Conservation (phyloP, 1,284 basidiomycete genomes). For the Pyrrhoderma noxium region DNA sequence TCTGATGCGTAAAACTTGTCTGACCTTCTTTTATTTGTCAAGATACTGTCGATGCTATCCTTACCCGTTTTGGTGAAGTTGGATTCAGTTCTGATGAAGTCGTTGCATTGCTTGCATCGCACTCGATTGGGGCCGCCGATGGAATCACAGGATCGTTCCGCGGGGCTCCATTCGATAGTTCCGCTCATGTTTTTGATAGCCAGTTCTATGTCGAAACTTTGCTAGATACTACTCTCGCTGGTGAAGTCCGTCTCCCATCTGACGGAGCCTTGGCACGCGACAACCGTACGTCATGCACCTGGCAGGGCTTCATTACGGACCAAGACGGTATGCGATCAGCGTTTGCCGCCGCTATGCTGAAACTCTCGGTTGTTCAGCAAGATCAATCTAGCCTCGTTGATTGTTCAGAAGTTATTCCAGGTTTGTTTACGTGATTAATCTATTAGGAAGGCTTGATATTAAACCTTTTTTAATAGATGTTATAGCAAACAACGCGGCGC, state of each 20-base stretch:
- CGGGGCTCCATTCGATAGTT: slow-evolving; percentile 35
- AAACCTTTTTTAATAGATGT: background rate
- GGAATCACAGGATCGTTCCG: slow-evolving; percentile 26
- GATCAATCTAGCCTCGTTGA: slow-evolving; percentile 14
- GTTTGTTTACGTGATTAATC: background rate
- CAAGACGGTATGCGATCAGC: slow-evolving; percentile 28
- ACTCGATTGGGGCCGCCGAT: slow-evolving; percentile 33
- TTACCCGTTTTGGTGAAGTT: slow-evolving; percentile 34
- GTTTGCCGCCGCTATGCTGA: slow-evolving; percentile 26
- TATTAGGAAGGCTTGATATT: background rate
- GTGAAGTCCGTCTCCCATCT: slow-evolving; percentile 37
- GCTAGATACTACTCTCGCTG: slow-evolving; percentile 22
- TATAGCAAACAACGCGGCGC: background rate
- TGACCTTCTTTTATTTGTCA: background rate
- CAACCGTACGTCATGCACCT: slow-evolving; percentile 29
- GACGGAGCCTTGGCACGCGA: slow-evolving; percentile 28
- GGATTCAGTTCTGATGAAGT: slow-evolving; percentile 34
- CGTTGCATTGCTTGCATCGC: slow-evolving; percentile 36
- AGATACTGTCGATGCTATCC: slow-evolving; percentile 33
- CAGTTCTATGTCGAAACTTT: slow-evolving; percentile 35
- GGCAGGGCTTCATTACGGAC: slow-evolving; percentile 34
- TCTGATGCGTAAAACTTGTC: background rate
- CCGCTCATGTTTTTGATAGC: slow-evolving; percentile 32
- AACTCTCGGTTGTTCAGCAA: slow-evolving; percentile 18
- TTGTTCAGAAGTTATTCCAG: slow-evolving; percentile 21